Conservation (phyloP, 768 basidiomycete species). For the Nidula microcarpa region DNA sequence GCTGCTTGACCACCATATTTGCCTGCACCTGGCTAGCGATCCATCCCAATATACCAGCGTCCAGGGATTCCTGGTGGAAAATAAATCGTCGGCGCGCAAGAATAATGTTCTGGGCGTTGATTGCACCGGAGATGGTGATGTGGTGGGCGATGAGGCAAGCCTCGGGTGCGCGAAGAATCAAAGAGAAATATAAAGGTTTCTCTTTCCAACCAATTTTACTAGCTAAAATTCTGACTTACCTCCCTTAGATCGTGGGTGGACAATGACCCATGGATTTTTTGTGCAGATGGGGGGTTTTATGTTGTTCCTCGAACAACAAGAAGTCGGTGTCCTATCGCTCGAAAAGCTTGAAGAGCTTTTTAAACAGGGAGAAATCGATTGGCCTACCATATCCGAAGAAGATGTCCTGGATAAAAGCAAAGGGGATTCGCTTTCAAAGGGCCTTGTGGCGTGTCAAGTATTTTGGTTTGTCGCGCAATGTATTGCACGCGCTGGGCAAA, state of each 20-base stretch:
- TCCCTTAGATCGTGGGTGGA: not conserved
- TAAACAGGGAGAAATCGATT: not conserved
- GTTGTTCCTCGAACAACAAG: not conserved
- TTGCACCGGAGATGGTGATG: constrained; percentile 2
- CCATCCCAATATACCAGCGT: not conserved
- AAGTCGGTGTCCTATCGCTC: not conserved
- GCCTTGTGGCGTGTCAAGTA: not conserved
- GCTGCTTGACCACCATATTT: constrained; percentile 1
- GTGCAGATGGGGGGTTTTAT: constrained; percentile 3
- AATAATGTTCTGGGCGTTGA: constrained; percentile 2
- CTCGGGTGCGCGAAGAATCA: not conserved
- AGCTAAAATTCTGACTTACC: not conserved
- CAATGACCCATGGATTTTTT: not conserved
- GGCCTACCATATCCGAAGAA: not conserved
- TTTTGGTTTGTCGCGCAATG: not conserved
- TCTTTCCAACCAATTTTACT: not conserved
- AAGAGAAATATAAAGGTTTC: not conserved
- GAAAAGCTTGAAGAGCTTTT: not conserved
- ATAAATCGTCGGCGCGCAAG: not conserved
- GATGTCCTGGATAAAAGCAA: constrained; percentile 2
- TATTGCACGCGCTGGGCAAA: not conserved
- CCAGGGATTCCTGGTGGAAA: not conserved
- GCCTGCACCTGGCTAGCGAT: not conserved
- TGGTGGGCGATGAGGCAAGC: not conserved
- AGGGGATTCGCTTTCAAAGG: not conserved